phyloP scores from a whole-genome alignment of 306 rosid species.

The Prunus campanulata region DNA sequence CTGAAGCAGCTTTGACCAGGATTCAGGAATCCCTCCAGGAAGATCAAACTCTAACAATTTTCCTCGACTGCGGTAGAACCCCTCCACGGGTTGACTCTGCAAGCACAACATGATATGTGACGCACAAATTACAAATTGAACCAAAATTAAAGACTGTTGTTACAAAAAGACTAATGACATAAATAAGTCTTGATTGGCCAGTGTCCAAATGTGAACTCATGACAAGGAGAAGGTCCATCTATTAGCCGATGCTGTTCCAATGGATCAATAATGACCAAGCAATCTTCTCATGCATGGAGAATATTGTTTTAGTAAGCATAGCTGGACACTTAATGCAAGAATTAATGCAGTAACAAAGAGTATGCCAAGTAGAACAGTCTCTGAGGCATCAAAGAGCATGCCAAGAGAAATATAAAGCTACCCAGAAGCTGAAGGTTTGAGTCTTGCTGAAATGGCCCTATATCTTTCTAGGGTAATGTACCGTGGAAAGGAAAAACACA shows the following conservation, averaged over 20 bases:
- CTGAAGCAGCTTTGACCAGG: slow-evolving; percentile 52
- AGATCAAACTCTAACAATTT: slow-evolving; percentile 48
- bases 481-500: too few relatives aligned
- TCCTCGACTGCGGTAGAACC: slow-evolving; percentile 41
- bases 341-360: background rate
- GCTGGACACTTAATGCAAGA: background rate
- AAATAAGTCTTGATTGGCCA: background rate
- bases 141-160: background rate
- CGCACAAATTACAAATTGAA: background rate
- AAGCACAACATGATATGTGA: slow-evolving; percentile 7
- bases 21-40: slow-evolving; percentile 55
- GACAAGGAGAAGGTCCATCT: background rate
- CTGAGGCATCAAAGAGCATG: background rate
- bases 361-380: background rate
- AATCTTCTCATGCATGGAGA: background rate
- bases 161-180: background rate
- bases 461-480: too few relatives aligned
- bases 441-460: too few relatives aligned
- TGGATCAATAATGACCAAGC: background rate
- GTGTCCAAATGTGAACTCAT: background rate
- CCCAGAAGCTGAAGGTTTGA: too few relatives aligned
- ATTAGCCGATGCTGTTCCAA: background rate
- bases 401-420: too few relatives aligned
- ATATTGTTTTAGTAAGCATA: background rate
- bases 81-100: slow-evolving; percentile 52